Base-by-base conservation (phyloP, 495 filamentous ascomycete genomes). In the Penicillium pancosmium region DNA sequence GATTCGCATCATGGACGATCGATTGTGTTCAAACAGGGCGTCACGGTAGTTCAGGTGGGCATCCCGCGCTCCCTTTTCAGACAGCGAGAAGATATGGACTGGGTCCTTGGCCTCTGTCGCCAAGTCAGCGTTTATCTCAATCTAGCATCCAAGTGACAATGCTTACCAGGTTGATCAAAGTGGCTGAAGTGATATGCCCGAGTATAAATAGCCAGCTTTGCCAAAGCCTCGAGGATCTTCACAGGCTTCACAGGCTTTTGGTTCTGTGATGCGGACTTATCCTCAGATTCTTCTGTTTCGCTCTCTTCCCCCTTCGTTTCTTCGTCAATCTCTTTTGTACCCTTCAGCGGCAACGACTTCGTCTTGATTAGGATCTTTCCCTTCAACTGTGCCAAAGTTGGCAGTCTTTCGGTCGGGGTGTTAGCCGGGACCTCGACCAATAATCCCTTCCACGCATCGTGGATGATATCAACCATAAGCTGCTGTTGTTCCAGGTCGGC, bases 291-390 rank as follows among this genome's bases (percentile, higher is more conserved):
- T 13, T 63, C 48, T 7, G 55, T 21, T n/a, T 62, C 38, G 4
- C 59, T 50, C n/a, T 59, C 50, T 2, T 60, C 56, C 47, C 62
- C 75, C 53, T 66, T 68, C 16, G 36, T 60, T 25, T 67, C 64
- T 10, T 68, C 65, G n/a, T 72, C 66, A 19, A 68, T 64, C 1
- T 78, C 69, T 13, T 27, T 27, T 5, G 62, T 55, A n/a, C 49
- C 33, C 11, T 41, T 57, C 0, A 83, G 72, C 6, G 68, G 64
- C 3, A 82, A 80, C 54, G 88, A 87, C 70, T 95, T 95, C 38
- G 92, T 92, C 76, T 98, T 98, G 73, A 98, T 85, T 33, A 98
- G 76, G 59, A 97, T 96, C 74, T 90, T 93, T 23, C 83, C 76
- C 46, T 82, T 80, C 55, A 97, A 69, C 15, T 88, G 81, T 13